Conservation (phyloP, 148 eudicot species). For the Simmondsia chinensis region DNA sequence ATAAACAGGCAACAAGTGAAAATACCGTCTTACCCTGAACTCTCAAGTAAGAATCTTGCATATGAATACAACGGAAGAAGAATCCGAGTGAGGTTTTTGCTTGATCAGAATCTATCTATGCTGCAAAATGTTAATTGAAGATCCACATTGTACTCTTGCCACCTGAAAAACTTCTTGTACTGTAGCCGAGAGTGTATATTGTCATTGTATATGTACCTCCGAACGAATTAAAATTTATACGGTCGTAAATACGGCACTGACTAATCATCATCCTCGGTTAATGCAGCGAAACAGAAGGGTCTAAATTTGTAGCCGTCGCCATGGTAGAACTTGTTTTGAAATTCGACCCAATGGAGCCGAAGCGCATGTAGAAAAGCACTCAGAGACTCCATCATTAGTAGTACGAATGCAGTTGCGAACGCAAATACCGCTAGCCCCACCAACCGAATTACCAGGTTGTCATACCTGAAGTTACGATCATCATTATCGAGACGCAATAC, state of each 20-base stretch:
- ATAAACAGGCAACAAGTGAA: too few relatives aligned
- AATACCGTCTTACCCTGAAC: too few relatives aligned
- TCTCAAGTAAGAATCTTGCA: too few relatives aligned
- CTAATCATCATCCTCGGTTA: conserved; percentile 86
- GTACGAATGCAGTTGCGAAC: conserved; percentile 87
- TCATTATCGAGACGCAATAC: not conserved
- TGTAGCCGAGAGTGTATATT: not conserved
- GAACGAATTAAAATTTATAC: conserved; percentile 21
- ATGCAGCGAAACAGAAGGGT: conserved; percentile 80
- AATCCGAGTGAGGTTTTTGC: conserved; percentile 9
- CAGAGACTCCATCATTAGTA: conserved; percentile 93
- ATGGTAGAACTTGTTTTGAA: conserved; percentile 77
- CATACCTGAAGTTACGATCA: conserved; percentile 43
- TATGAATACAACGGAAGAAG: too few relatives aligned
- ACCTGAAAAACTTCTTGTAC: conserved; percentile 13
- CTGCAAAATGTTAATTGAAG: conserved; percentile 7
- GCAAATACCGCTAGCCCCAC: conserved; percentile 71
- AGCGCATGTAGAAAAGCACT: conserved; percentile 98
- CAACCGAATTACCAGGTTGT: conserved; percentile 58
- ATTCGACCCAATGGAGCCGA: conserved; percentile 99
- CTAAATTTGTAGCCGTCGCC: conserved; percentile 94
- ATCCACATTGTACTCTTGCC: conserved; percentile 1
- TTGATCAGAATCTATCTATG: conserved; percentile 4
- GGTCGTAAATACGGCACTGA: conserved; percentile 5
- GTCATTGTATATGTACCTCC: conserved; percentile 9